phyloP scores from a whole-genome alignment of 2,329 filamentous ascomycete genomes.

The Aureobasidium sp. region DNA sequence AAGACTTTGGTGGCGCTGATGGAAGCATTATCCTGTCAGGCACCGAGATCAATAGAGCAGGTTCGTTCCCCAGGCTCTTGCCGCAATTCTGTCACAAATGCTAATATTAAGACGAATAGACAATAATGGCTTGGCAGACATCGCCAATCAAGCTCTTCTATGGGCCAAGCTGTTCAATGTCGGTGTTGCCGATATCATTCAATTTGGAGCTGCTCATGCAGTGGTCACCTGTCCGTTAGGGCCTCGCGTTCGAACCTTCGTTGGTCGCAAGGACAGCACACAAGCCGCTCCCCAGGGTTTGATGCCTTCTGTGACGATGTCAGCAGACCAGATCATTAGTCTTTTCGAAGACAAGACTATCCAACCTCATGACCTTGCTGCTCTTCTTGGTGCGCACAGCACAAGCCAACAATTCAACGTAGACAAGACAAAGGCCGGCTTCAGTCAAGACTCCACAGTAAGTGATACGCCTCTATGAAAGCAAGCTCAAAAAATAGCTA shows the following conservation, averaged over 20 bases:
- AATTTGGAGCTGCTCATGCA: conserved; percentile 29
- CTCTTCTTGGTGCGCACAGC: conserved; percentile 30
- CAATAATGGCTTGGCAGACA: conserved; percentile 21
- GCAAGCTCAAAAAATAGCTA: neutral
- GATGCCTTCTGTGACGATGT: conserved; percentile 26
- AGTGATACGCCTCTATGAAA: neutral
- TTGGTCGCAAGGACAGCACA: conserved; percentile 30
- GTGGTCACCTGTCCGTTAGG: conserved; percentile 32
- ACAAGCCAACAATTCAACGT: conserved; percentile 31
- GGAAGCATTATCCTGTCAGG: conserved; percentile 36
- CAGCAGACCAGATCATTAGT: conserved; percentile 26
- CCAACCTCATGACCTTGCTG: conserved; percentile 28
- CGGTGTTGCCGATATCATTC: conserved; percentile 31
- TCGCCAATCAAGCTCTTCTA: conserved; percentile 13
- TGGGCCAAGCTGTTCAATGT: conserved; percentile 24
- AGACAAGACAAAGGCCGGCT: conserved; percentile 23
- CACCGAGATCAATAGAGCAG: conserved; percentile 30
- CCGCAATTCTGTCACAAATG: neutral
- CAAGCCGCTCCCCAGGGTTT: conserved; percentile 27
- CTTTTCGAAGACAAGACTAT: conserved; percentile 32
- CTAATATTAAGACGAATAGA: conserved; percentile 18
- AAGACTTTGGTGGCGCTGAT: conserved; percentile 36
- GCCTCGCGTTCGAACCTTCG: conserved; percentile 29
- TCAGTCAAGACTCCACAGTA: conserved; percentile 25
- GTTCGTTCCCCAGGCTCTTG: neutral